Percentiles rank a stretch among this genome's conserved stretches.
phyloP scores from a whole-genome alignment of 345 rosid species.

The Salix viminalis region DNA sequence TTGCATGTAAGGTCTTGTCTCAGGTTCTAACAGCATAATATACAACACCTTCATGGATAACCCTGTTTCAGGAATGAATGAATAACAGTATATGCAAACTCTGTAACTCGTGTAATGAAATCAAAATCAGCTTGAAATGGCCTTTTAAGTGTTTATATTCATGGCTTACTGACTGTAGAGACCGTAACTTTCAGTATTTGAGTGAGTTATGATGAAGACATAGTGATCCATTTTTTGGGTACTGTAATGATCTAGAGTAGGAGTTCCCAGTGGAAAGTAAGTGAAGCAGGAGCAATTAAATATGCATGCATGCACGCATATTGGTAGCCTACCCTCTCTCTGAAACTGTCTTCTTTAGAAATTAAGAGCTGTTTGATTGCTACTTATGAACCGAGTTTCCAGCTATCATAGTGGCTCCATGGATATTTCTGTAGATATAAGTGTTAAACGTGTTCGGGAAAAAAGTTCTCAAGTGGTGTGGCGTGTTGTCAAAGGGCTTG shows the following conservation, averaged over 20 bases:
- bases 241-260: background rate
- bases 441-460: background rate
- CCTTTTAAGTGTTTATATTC: slow-evolving; percentile 16
- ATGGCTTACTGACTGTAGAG: background rate
- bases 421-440: background rate
- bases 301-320: background rate
- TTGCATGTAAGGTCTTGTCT: slow-evolving; percentile 11
- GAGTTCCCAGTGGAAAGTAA: background rate
- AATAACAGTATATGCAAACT: slow-evolving; percentile 2
- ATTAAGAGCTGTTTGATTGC: background rate
- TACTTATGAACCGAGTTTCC: background rate
- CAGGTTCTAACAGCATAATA: slow-evolving; percentile 6
- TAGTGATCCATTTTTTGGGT: background rate
- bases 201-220: slow-evolving; percentile 4
- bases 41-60: background rate
- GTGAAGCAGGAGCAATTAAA: background rate
- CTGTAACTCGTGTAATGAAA: slow-evolving; percentile 13
- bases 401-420: background rate
- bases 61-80: slow-evolving; percentile 12
- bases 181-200: background rate
- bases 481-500: too few relatives aligned
- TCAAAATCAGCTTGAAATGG: slow-evolving; percentile 30
- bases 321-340: background rate
- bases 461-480: background rate
- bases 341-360: background rate